These are phyloP conservation scores for Fraxinus nigra DNA, from an alignment of 305 asterid genomes.

Conservation along the genomic window DNA sequence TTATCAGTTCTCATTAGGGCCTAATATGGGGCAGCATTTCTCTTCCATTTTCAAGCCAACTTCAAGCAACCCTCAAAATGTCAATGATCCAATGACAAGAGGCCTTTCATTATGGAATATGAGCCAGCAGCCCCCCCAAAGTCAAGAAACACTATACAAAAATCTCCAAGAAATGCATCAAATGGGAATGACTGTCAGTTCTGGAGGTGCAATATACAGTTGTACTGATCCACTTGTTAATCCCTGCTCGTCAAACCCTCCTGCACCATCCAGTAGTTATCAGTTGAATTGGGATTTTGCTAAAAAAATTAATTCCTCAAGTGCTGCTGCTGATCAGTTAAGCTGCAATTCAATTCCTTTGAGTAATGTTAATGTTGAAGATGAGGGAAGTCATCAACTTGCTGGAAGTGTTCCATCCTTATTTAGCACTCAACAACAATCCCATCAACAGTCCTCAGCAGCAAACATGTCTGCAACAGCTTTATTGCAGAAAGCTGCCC, in stretches of 20 bases:
- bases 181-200: constrained; percentile 27
- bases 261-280: constrained; percentile 26
- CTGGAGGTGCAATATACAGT: constrained; percentile 24
- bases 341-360: constrained; percentile 28
- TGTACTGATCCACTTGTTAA: constrained; percentile 27
- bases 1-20: constrained; percentile 52
- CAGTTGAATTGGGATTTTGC: constrained; percentile 58
- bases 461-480: constrained; percentile 82
- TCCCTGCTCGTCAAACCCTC: constrained; percentile 26
- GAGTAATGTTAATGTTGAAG: constrained; percentile 25
- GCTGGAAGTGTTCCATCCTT: constrained; percentile 46
- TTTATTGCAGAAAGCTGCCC: constrained; percentile 79
- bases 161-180: constrained; percentile 53
- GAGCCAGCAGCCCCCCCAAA: constrained; percentile 26
- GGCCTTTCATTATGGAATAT: constrained; percentile 55
- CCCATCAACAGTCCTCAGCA: constrained; percentile 25
- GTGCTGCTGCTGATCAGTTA: constrained; percentile 23
- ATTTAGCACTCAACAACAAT: constrained; percentile 48
- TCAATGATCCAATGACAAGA: constrained; percentile 18
- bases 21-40: constrained; percentile 47
- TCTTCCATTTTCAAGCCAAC: constrained; percentile 51
- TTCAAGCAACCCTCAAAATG: constrained; percentile 25
- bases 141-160: constrained; percentile 32
- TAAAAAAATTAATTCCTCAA: constrained; percentile 30
- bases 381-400: not conserved